Base-by-base conservation (phyloP, 2,329 filamentous ascomycete species). In the Diaporthe ilicicola region DNA sequence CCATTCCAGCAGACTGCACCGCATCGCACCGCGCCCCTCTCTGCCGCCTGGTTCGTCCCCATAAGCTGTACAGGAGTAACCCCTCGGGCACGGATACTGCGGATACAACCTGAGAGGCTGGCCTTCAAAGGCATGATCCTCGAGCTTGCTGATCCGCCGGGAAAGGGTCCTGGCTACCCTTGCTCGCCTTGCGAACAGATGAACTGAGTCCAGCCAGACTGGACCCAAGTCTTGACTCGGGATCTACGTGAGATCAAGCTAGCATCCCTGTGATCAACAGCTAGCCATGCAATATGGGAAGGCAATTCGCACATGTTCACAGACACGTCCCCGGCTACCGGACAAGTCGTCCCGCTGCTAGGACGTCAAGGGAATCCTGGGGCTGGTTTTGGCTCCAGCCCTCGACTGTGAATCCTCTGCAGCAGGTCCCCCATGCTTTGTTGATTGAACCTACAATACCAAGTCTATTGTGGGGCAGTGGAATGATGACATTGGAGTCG, bases 221-320 rank as follows among this genome's bases (percentile, higher is more conserved):
- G n/a, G 39, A 50, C 66, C 66, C 53, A 69, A 69, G 48, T 68
- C 62, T 70, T 70, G 69, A 67, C 69, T 70, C 62, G 62, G 53
- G 53, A 61, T 61, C 54, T 70, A 42, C 53, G 53, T 61, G 53
- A 55, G 67, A 59, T 56, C 59, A 56, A 70, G 67, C 67, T 69
- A 29, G 48, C 22, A 54, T 72, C 67, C 70, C 32, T 66, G 67
- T 46, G 56, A 66, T 51, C 44, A 61, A 53, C 44, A 55, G 46
- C n/a, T 46, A 51, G 27, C 32, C 67, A 68, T 62, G 59, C 61
- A 54, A 54, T 19, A 53, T 34, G n/a, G 39, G 34, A 19, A 62
- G 65, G 48, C 54, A 71, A 39, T 46, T 32, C 56, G 42, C 44
- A 44, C 51, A 37, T 48, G 46, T 66, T 48, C 59, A 65, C 67